A percentile compares a stretch with the other conserved stretches of the same genome.
phyloP scores from a whole-genome alignment of 768 basidiomycete genomes.

The Amanita exitialis region DNA sequence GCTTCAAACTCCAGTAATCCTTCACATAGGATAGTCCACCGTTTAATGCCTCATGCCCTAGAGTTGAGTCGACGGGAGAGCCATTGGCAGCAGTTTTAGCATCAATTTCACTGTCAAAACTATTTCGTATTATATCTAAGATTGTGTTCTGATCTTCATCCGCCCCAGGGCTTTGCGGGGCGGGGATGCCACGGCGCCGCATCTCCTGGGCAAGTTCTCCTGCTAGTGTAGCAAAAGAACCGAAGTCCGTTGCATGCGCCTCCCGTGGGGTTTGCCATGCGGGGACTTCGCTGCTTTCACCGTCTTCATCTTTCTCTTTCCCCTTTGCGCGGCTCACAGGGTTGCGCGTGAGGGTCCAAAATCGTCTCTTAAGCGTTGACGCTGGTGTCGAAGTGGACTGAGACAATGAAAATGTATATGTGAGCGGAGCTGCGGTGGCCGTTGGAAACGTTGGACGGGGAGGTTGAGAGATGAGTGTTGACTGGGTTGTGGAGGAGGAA shows the following conservation, averaged over 20 bases:
- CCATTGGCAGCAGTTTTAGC: constrained; percentile 9
- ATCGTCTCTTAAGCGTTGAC: constrained; percentile 29
- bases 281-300: constrained; percentile 23
- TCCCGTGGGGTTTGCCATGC: constrained; percentile 43
- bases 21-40: constrained; percentile 11
- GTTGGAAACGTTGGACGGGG: constrained; percentile 14
- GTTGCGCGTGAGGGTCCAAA: constrained; percentile 55
- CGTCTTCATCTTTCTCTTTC: constrained; percentile 46
- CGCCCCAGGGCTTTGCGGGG: constrained; percentile 12
- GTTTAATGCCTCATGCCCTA: constrained; percentile 4
- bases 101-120: constrained; percentile 23
- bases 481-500: constrained; percentile 15
- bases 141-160: constrained; percentile 22
- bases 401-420: constrained; percentile 13
- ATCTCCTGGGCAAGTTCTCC: constrained; percentile 37
- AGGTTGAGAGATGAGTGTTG: constrained; percentile 14
- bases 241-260: constrained; percentile 47
- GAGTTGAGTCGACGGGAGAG: constrained; percentile 10
- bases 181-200: constrained; percentile 19
- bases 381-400: constrained; percentile 8
- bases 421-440: constrained; percentile 16
- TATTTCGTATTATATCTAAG: constrained; percentile 25
- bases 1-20: constrained; percentile 39
- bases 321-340: constrained; percentile 33
- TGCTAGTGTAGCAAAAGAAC: constrained; percentile 45